Conservation (phyloP, 2,329 filamentous ascomycete genomes). For the Monosporascus sp. region DNA sequence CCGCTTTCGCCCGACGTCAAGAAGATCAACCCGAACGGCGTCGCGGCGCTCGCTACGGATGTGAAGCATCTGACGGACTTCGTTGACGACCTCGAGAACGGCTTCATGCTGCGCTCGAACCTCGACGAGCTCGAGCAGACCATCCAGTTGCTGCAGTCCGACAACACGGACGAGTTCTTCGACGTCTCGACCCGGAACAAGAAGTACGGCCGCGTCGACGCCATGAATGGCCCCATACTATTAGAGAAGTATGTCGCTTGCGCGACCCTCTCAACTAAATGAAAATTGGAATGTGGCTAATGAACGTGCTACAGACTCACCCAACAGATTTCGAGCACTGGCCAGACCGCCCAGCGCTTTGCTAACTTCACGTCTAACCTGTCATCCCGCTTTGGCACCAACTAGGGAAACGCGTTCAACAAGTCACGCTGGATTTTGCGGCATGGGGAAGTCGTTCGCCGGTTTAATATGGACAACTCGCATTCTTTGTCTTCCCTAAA, state of each 20-base stretch:
- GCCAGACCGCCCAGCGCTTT: conserved; percentile 59
- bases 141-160: conserved; percentile 76
- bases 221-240: conserved; percentile 79
- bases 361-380: conserved; percentile 70
- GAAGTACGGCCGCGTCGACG: conserved; percentile 90
- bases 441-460: background rate
- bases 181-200: conserved; percentile 85
- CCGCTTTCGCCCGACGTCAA: conserved; percentile 75
- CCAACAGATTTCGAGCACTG: conserved; percentile 53
- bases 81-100: conserved; percentile 78
- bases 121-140: conserved; percentile 93
- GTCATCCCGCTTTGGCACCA: conserved; percentile 65
- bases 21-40: conserved; percentile 82
- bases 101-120: conserved; percentile 79
- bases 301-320: conserved; percentile 49
- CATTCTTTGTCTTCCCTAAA: conserved; percentile 11
- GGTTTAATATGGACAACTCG: conserved; percentile 1
- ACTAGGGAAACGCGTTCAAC: conserved; percentile 27
- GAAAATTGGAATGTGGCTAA: conserved; percentile 16
- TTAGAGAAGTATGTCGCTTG: conserved; percentile 72
- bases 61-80: conserved; percentile 81
- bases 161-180: conserved; percentile 96
- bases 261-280: too few species aligned
- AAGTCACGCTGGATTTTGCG: background rate
- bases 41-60: conserved; percentile 75